Percentiles rank a stretch among this genome's conserved stretches.
These are phyloP conservation scores for Xylaria flabelliformis DNA, from an alignment of 495 filamentous ascomycete genomes.

Conservation along the genomic window DNA sequence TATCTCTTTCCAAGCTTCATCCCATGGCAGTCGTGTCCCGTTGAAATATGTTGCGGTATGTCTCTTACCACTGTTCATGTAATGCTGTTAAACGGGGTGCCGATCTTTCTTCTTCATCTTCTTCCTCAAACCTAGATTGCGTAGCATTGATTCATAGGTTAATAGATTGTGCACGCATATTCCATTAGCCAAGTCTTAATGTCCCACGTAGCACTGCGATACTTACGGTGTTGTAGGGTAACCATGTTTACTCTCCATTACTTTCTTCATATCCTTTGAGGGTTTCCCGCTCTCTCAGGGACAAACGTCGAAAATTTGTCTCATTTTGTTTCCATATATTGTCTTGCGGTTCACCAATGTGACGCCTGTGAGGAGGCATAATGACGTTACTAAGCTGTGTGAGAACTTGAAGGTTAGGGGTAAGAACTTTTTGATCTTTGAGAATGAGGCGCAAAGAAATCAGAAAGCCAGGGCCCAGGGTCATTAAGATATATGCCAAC, in stretches of 20 bases:
- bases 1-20: conserved; percentile 5
- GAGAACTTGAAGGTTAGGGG: neutral
- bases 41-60: neutral
- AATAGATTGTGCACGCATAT: neutral
- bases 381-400: neutral
- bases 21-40: neutral
- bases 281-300: neutral
- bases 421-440: neutral
- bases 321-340: neutral
- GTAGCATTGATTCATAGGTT: conserved; percentile 8
- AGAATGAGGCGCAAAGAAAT: neutral
- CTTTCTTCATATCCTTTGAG: neutral
- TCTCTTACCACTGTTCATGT: neutral
- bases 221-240: conserved; percentile 4
- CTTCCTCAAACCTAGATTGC: neutral
- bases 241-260: neutral
- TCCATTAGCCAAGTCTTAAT: neutral
- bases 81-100: neutral
- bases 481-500: neutral
- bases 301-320: neutral
- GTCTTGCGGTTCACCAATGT: neutral
- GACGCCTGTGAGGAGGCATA: neutral
- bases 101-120: neutral
- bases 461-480: no score
- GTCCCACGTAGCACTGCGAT: neutral